Conservation (phyloP, 2,329 filamentous ascomycete genomes). For the Nakataea oryzae region DNA sequence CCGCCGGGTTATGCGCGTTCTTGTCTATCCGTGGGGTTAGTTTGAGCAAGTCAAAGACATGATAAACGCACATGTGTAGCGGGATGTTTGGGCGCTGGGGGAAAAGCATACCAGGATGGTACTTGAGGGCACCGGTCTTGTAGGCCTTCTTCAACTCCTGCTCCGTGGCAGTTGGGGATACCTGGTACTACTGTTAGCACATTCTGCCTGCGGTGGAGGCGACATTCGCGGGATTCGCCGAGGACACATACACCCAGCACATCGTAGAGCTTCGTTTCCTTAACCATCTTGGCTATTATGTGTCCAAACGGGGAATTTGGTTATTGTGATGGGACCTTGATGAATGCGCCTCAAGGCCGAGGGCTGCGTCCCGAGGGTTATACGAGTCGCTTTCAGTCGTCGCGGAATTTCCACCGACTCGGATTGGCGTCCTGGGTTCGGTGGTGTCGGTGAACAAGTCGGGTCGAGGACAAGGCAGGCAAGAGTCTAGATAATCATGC, state of each 20-base stretch:
- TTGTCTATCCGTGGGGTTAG: constrained; percentile 55
- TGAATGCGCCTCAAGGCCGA: not conserved
- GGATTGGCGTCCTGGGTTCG: not conserved
- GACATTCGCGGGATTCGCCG: not conserved
- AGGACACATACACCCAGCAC: constrained; percentile 55
- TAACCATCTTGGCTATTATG: constrained; percentile 52
- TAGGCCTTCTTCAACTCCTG: constrained; percentile 85
- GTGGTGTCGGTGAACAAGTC: not conserved
- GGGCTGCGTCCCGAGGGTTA: not conserved
- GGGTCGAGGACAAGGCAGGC: not conserved
- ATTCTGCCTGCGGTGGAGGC: not conserved
- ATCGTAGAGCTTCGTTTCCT: constrained; percentile 73
- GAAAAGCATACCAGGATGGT: constrained; percentile 62
- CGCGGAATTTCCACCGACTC: not conserved
- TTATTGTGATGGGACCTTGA: not conserved
- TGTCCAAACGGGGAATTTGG: not conserved
- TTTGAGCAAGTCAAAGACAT: not conserved
- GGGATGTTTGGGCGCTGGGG: not conserved
- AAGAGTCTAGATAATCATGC: not conserved
- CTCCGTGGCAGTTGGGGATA: constrained; percentile 69
- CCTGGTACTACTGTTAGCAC: constrained; percentile 36
- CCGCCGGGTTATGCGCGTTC: constrained; percentile 86
- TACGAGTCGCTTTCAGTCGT: not conserved
- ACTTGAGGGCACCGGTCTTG: constrained; percentile 73
- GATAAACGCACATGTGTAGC: constrained; percentile 1